phyloP scores from a whole-genome alignment of 768 basidiomycete species.

The Boletus eberwhitei region DNA sequence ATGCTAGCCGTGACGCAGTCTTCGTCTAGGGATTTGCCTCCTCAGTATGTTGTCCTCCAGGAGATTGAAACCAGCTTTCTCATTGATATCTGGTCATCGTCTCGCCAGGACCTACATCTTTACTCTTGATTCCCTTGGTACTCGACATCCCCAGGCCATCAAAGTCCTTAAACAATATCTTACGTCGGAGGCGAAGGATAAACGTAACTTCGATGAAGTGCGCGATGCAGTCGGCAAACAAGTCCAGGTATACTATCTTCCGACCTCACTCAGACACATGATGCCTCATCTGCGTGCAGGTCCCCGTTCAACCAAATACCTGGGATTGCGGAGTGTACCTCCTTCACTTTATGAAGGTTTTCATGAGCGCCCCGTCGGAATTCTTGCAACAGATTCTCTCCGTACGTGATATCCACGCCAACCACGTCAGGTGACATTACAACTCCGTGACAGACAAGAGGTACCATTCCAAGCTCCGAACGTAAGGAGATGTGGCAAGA shows the following conservation, averaged over 20 bases:
- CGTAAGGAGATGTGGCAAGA: conserved; percentile 53
- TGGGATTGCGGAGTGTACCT: conserved; percentile 94
- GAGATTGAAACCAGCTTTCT: neutral
- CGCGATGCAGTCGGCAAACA: conserved; percentile 43
- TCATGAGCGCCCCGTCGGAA: conserved; percentile 59
- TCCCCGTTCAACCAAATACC: conserved; percentile 84
- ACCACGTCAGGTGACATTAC: neutral
- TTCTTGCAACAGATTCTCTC: conserved; percentile 49
- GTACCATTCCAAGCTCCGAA: conserved; percentile 33
- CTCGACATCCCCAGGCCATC: conserved; percentile 61
- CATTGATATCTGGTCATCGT: neutral
- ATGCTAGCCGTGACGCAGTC: conserved; percentile 27
- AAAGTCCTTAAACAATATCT: conserved; percentile 68
- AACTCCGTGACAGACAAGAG: conserved; percentile 27
- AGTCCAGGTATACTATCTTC: conserved; percentile 44
- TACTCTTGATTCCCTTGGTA: conserved; percentile 86
- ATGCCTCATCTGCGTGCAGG: conserved; percentile 41
- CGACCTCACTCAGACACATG: neutral
- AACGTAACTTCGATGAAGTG: conserved; percentile 43
- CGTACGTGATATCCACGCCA: conserved; percentile 7
- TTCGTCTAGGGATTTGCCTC: conserved; percentile 9
- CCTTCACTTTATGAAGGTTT: conserved; percentile 78
- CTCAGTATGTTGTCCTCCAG: conserved; percentile 19
- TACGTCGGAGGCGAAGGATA: conserved; percentile 72
- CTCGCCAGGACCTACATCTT: conserved; percentile 69